Conservation (phyloP, 2,329 filamentous ascomycete genomes). For the Venturia oleaginea region DNA sequence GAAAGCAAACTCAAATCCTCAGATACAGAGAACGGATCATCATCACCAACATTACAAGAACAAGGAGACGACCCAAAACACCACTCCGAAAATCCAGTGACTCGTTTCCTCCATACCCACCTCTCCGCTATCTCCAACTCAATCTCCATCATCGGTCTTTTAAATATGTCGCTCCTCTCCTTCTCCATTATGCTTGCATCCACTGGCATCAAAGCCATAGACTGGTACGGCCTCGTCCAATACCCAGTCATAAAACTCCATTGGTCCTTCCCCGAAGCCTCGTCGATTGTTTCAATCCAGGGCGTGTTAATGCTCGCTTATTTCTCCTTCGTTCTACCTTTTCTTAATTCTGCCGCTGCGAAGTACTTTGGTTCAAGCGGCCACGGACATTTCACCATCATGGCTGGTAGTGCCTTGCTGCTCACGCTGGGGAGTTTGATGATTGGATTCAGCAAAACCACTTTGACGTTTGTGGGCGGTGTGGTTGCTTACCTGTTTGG, state of each 20-base stretch:
- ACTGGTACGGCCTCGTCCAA: constrained; percentile 14
- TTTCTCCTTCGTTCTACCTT: constrained; percentile 11
- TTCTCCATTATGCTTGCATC: constrained; percentile 12
- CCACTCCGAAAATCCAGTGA: neutral
- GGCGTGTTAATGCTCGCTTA: constrained; percentile 14
- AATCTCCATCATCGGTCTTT: constrained; percentile 9
- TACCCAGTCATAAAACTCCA: constrained; percentile 14
- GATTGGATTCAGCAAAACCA: constrained; percentile 6
- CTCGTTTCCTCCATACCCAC: too few relatives aligned
- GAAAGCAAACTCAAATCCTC: neutral
- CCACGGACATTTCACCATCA: constrained; percentile 7
- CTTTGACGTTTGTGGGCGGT: neutral
- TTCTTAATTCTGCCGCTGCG: neutral
- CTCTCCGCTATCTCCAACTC: neutral
- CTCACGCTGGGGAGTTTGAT: neutral
- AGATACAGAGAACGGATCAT: neutral
- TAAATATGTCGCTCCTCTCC: constrained; percentile 10
- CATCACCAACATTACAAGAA: neutral
- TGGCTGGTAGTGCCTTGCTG: neutral
- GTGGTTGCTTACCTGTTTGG: constrained; percentile 12
- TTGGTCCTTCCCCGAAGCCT: constrained; percentile 14
- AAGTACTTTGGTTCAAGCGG: neutral
- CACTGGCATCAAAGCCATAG: constrained; percentile 15
- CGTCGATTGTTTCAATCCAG: constrained; percentile 8
- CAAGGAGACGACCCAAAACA: neutral